Conservation (phyloP, 768 basidiomycete species). For the Tubosaeta sp. region DNA sequence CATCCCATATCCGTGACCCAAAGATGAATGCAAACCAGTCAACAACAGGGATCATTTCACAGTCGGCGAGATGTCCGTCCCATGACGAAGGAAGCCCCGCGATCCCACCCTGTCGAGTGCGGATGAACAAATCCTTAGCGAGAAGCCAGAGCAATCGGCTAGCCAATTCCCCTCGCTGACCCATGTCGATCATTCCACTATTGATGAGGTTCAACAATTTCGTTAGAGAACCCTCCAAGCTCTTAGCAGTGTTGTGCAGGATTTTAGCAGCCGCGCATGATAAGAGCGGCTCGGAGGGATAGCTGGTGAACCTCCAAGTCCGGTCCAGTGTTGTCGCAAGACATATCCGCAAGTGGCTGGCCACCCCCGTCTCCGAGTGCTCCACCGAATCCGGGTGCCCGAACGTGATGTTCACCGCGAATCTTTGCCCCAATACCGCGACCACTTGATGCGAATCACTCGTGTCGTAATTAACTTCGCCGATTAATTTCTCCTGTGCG, state of each 20-base stretch:
- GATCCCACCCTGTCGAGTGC: background rate
- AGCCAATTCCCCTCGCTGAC: background rate
- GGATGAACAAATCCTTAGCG: background rate
- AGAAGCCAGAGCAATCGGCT: conserved; percentile 1
- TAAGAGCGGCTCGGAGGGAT: background rate
- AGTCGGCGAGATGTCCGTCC: conserved; percentile 4
- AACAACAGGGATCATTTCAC: conserved; percentile 6
- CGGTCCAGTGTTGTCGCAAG: background rate
- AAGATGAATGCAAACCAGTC: conserved; percentile 4
- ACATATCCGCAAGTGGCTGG: conserved; percentile 4
- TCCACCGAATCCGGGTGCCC: background rate
- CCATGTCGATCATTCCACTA: conserved; percentile 1
- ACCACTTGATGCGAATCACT: background rate
- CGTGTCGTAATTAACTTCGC: background rate
- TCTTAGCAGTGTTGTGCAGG: background rate
- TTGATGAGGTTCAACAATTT: background rate
- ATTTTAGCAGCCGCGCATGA: conserved; percentile 3
- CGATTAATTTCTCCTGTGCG: background rate
- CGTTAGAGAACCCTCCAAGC: background rate
- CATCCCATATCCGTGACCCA: too few relatives aligned
- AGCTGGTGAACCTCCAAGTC: conserved; percentile 1
- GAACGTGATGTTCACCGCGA: background rate
- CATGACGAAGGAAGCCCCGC: background rate
- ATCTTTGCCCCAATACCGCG: background rate
- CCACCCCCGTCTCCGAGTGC: background rate